These are phyloP conservation scores for Colletotrichum godetiae DNA, from an alignment of 2,329 filamentous ascomycete genomes.

Conservation along the genomic window DNA sequence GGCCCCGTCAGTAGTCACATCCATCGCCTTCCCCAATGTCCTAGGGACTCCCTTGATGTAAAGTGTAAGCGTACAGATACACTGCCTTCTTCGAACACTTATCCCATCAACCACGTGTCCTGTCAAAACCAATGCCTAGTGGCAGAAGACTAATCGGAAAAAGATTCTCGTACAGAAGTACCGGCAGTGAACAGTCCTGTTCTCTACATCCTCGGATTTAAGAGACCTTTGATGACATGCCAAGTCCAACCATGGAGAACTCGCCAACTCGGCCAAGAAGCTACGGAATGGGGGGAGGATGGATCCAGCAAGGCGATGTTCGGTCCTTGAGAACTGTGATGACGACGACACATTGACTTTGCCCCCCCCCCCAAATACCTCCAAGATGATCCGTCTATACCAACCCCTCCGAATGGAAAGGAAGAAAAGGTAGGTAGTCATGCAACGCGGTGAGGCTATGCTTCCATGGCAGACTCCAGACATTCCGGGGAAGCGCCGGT, in stretches of 20 bases:
- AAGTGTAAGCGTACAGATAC: not conserved
- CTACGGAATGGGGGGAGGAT: not conserved
- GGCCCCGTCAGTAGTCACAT: too few relatives aligned
- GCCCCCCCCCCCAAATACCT: not conserved
- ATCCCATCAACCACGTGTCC: not conserved
- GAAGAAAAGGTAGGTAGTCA: too few relatives aligned
- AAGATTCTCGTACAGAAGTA: not conserved
- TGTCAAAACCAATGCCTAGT: not conserved
- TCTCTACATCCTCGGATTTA: slow-evolving; percentile 7
- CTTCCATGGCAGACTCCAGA: too few relatives aligned
- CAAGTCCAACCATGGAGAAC: slow-evolving; percentile 4
- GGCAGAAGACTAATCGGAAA: not conserved
- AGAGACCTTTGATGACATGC: slow-evolving; percentile 22
- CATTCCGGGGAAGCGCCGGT: too few relatives aligned
- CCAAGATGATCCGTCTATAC: not conserved
- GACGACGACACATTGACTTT: slow-evolving; percentile 18
- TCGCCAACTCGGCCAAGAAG: not conserved
- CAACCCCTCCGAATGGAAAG: too few relatives aligned
- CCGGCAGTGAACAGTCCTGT: not conserved
- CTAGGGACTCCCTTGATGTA: not conserved
- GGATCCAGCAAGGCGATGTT: not conserved
- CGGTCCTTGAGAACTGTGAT: not conserved
- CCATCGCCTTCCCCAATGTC: too few relatives aligned
- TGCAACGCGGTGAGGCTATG: too few relatives aligned
- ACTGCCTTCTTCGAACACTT: not conserved